A percentile compares a stretch with the other conserved stretches of the same genome.
Conservation (phyloP, 2,329 filamentous ascomycete species). For the Cryoendolithus antarcticus region DNA sequence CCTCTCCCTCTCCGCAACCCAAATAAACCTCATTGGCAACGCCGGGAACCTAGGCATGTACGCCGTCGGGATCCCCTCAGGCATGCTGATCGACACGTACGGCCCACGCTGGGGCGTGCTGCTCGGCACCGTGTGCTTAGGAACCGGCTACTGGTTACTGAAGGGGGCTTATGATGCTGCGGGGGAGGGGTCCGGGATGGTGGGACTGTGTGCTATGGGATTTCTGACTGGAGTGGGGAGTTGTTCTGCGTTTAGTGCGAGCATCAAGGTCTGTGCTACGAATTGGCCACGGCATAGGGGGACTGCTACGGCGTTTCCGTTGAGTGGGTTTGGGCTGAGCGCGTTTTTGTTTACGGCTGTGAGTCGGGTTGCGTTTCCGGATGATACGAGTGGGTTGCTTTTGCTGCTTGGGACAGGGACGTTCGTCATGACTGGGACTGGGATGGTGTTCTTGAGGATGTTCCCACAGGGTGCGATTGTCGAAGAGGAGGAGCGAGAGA, state of each 20-base stretch:
- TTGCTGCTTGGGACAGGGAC: conserved; percentile 74
- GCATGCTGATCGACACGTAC: conserved; percentile 71
- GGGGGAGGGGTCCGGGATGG: conserved; percentile 31
- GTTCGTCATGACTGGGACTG: conserved; percentile 57
- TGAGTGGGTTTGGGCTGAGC: conserved; percentile 86
- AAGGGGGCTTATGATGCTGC: conserved; percentile 61
- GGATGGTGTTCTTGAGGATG: conserved; percentile 64
- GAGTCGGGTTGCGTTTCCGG: conserved; percentile 65
- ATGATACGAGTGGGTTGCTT: conserved; percentile 70
- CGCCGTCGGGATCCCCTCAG: conserved; percentile 74
- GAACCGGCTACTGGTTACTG: conserved; percentile 74
- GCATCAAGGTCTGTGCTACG: conserved; percentile 72
- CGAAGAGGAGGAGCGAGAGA: conserved; percentile 27
- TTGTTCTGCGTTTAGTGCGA: conserved; percentile 78
- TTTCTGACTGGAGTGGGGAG: conserved; percentile 80
- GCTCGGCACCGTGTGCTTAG: conserved; percentile 61
- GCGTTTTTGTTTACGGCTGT: conserved; percentile 90
- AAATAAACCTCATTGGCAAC: conserved; percentile 77
- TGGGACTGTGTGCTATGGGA: conserved; percentile 64
- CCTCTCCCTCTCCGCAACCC: conserved; percentile 76
- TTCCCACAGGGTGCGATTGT: conserved; percentile 46
- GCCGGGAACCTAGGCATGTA: conserved; percentile 87
- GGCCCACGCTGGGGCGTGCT: conserved; percentile 71
- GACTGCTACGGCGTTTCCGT: conserved; percentile 83
- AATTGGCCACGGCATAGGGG: conserved; percentile 88